Base-by-base conservation (phyloP, 768 basidiomycete genomes). In the Grammothele lineata region DNA sequence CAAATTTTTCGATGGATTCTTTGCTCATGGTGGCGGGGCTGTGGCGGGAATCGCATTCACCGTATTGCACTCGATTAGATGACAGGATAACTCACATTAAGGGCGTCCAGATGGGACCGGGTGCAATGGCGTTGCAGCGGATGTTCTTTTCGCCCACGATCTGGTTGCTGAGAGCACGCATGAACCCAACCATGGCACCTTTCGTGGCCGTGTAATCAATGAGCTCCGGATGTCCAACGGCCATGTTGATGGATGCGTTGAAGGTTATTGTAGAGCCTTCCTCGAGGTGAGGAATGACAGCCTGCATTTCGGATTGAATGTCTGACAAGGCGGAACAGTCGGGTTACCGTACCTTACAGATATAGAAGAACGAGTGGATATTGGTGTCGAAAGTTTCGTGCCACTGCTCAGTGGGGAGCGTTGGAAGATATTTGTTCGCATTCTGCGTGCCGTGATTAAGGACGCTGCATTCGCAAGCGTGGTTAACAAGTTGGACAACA, bases 191-290 rank as follows among this genome's bases (percentile, higher is more conserved):
- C 48, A 78, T 74, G 8, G 76, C 73, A 9, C 78, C 77, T 58
- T 79, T 79, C 22, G 77, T 77, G 7, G 74, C 59, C 14, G 76
- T 77, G 61, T 77, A 80, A 61, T 80, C 77, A 32, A 78, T 57
- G 19, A 80, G 63, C 49, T 73, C 68, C n/a, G 64, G 62, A 26
- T 74, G 71, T 0, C 73, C 73, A 25, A 72, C 62, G 40, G 67
- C 68, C 14, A 64, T 65, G 62, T 76, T 77, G 60, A 73, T 67
- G 43, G 65, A 68, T 0, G 66, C 64, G 50, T 73, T 73, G 63
- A 70, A 72, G 57, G 70, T 69, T 57, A 78, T 76, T 26, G 65
- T 60, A 18, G 57, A 48, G 12, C 61, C 72, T 50, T 66, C 62
- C 8, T 62, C 58, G 56, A 78, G 69, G 47, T 70, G 62, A 0